A percentile compares a stretch with the other conserved stretches of the same genome.
These are phyloP conservation scores for Rubroboletus satanas DNA, from an alignment of 768 basidiomycete species.

Conservation along the genomic window DNA sequence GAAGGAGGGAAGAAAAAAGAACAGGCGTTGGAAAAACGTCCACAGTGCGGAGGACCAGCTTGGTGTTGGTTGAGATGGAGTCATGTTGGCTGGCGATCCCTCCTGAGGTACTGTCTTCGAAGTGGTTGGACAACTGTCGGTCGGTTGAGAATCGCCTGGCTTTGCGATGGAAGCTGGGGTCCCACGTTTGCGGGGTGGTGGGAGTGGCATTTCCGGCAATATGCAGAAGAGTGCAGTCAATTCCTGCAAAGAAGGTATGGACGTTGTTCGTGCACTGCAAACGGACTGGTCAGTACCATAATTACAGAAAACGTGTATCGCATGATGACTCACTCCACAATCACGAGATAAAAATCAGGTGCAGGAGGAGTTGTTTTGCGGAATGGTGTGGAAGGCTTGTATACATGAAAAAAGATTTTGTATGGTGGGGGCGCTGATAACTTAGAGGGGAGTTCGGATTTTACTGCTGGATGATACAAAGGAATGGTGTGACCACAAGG, in stretches of 20 bases:
- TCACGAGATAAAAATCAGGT: conserved; percentile 84
- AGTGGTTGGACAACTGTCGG: conserved; percentile 3
- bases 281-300: conserved; percentile 1
- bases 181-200: conserved; percentile 48
- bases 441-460: not conserved
- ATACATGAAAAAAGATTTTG: conserved; percentile 82
- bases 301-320: not conserved
- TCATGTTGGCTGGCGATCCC: not conserved
- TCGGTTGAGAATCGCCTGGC: not conserved
- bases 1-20: conserved; percentile 8
- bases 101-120: conserved; percentile 1
- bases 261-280: conserved; percentile 72
- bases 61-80: not conserved
- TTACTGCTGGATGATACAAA: conserved; percentile 24
- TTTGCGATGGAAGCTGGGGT: conserved; percentile 1
- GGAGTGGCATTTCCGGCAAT: conserved; percentile 60
- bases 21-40: conserved; percentile 1
- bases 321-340: conserved; percentile 65
- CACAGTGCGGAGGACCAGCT: not conserved
- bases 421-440: conserved; percentile 37
- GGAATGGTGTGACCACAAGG: conserved; percentile 58
- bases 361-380: conserved; percentile 70
- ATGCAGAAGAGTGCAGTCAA: conserved; percentile 66
- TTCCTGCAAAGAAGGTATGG: conserved; percentile 79
- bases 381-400: conserved; percentile 86